A percentile compares a stretch with the other conserved stretches of the same genome.
phyloP scores from a whole-genome alignment of 495 filamentous ascomycete genomes.

The Filosporella fistucella region DNA sequence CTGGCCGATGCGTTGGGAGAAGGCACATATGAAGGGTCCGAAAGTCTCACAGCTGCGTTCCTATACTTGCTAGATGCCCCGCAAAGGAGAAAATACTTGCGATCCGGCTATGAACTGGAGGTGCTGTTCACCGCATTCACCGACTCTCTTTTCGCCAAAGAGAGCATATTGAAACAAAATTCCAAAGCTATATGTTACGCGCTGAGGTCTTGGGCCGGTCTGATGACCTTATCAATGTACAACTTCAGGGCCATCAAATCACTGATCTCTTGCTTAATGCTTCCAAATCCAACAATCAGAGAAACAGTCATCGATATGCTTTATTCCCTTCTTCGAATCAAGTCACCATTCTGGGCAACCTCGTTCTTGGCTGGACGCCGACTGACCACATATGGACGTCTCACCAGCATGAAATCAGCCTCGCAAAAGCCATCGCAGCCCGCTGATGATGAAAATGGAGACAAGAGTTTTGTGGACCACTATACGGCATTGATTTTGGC shows the following conservation, averaged over 20 bases:
- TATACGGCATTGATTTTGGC: constrained; percentile 88
- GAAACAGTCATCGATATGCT: constrained; percentile 79
- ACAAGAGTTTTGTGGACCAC: constrained; percentile 84
- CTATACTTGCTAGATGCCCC: constrained; percentile 86
- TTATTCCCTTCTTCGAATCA: constrained; percentile 88
- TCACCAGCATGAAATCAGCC: constrained; percentile 77
- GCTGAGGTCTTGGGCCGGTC: constrained; percentile 86
- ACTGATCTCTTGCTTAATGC: constrained; percentile 72
- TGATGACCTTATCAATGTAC: constrained; percentile 81
- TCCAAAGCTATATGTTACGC: constrained; percentile 83
- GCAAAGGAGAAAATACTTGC: constrained; percentile 70
- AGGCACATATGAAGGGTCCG: constrained; percentile 85
- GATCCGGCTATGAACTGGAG: constrained; percentile 74
- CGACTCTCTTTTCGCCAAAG: constrained; percentile 67
- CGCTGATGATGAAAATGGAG: constrained; percentile 57
- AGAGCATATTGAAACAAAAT: constrained; percentile 76
- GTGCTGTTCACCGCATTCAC: constrained; percentile 86
- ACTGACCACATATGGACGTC: constrained; percentile 89
- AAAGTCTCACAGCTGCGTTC: constrained; percentile 78
- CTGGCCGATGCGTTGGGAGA: constrained; percentile 83
- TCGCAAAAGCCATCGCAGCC: constrained; percentile 32
- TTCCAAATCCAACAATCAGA: constrained; percentile 60
- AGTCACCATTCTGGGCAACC: constrained; percentile 92
- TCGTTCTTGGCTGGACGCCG: constrained; percentile 90
- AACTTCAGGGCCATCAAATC: constrained; percentile 79